These are phyloP conservation scores for Coemansia sp. DNA, from an alignment of 371 early-diverging fungal genomes.

Conservation along the genomic window DNA sequence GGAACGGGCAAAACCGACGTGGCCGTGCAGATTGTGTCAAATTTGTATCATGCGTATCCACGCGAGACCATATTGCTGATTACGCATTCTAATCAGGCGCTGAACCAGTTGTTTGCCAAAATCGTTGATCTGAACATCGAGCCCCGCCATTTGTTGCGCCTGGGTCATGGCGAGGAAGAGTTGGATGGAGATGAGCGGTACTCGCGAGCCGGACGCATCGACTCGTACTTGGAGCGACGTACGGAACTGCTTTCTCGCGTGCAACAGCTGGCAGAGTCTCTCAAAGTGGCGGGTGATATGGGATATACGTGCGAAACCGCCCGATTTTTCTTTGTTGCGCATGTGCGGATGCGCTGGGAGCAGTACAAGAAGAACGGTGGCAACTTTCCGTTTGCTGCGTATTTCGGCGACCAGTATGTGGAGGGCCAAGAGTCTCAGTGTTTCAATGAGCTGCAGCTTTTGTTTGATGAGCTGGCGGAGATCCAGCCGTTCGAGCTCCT, in stretches of 20 bases:
- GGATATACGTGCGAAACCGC: constrained; percentile 93
- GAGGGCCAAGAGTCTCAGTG: constrained; percentile 71
- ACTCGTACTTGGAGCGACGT: constrained; percentile 83
- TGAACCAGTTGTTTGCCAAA: constrained; percentile 94
- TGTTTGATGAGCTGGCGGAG: constrained; percentile 74
- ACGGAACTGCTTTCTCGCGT: constrained; percentile 73
- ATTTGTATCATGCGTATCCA: constrained; percentile 87
- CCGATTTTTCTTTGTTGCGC: constrained; percentile 76
- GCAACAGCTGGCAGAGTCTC: constrained; percentile 66
- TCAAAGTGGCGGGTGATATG: constrained; percentile 71
- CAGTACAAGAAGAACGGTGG: constrained; percentile 53
- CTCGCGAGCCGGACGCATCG: constrained; percentile 89
- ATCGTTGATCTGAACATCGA: constrained; percentile 84
- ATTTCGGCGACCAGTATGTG: constrained; percentile 58
- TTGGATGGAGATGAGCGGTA: constrained; percentile 76
- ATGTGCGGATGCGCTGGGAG: constrained; percentile 77
- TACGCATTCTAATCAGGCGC: constrained; percentile 92
- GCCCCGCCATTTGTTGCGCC: constrained; percentile 84
- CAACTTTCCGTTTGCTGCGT: constrained; percentile 78
- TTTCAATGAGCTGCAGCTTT: constrained; percentile 69
- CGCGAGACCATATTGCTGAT: constrained; percentile 85
- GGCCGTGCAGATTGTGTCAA: constrained; percentile 91
- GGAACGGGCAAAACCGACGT: constrained; percentile 97
- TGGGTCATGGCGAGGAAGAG: constrained; percentile 94
- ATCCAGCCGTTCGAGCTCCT: constrained; percentile 92